Evolutionary conservation across 164 flowering plant genomes (phyloP).

Genomic region (Stephania japonica): DNA sequence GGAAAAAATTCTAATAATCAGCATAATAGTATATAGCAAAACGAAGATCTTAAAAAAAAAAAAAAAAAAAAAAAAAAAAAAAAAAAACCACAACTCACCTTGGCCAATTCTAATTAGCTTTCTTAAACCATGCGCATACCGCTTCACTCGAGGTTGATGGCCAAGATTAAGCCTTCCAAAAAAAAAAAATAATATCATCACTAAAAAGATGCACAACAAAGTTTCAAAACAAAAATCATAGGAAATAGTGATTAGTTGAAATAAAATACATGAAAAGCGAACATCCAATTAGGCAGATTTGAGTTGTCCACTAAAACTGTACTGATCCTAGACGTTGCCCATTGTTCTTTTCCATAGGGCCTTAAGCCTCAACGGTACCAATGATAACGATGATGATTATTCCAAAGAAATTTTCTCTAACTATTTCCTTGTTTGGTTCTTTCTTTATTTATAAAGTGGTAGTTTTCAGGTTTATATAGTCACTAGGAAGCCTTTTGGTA

Average conservation of each 20-base stretch:
- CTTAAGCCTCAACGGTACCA: too few relatives aligned
- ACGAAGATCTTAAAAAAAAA: background rate
- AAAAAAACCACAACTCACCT: slow-evolving; percentile 36
- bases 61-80: background rate
- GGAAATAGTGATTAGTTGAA: background rate
- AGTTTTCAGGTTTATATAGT: too few relatives aligned
- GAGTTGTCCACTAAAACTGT: background rate
- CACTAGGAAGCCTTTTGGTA: too few relatives aligned
- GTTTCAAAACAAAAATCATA: background rate
- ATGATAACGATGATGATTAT: too few relatives aligned
- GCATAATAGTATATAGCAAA: background rate
- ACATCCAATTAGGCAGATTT: background rate
- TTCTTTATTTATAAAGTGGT: too few relatives aligned
- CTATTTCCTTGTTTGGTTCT: too few relatives aligned
- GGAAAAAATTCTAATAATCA: background rate
- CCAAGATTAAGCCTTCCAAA: slow-evolving; percentile 74
- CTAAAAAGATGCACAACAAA: background rate
- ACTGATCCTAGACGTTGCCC: background rate
- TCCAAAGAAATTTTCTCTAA: too few relatives aligned
- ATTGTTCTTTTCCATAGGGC: too few relatives aligned
- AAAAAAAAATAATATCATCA: slow-evolving; percentile 9
- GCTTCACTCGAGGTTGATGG: slow-evolving; percentile 74
- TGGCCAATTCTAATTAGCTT: slow-evolving; percentile 81
- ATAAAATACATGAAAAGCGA: background rate
- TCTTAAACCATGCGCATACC: slow-evolving; percentile 70